Evolutionary conservation across 306 rosid genomes (phyloP), one percentile per base, ranked within the genome.

Genomic region (Cucurbita pepo): DNA sequence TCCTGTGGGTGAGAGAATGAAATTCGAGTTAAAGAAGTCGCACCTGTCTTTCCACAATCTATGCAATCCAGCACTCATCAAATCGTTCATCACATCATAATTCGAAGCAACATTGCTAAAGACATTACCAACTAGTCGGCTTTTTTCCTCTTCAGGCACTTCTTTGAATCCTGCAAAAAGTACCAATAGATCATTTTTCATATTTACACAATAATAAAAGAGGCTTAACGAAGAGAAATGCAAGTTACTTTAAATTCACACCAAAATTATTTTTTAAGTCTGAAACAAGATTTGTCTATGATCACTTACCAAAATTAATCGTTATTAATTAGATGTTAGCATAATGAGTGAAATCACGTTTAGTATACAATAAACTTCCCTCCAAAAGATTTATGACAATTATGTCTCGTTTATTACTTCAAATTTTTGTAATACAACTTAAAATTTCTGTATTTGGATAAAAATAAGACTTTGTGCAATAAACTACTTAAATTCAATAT

Each of bases 41-140:
- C 76, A 91, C 99, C 92, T 94, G 40, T 94, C 99, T 84, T 94
- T 94, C 99, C 99, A 94, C 77, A 94, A 75, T 86, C 99, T 86
- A 62, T 94, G 99, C 70, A 94, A 81, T 64, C 99, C 99, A 67
- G 75, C 92, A 79, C 95, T 94, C 99, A 91, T 94, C 52, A 91
- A 76, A 82, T 94, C 99, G 72, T 94, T 94, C 99, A 94, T 94
- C 60, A 85, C 56, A 80, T 94, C 99, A 25, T 91, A 91, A 61
- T 55, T 91, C n/a, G 91, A 81, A 77, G 99, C 96, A 79, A 91
- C 99, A 63, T 63, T 94, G 58, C 92, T 84, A 81, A 94, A 94
- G 74, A 94, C 97, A 51, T 94, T 82, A 58, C 97, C 92, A 45
- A 94, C 97, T 86, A 94, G 81, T 67, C 43, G 82, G 75, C 95